phyloP scores from a whole-genome alignment of 345 rosid genomes.

The Arabis hirsuta region DNA sequence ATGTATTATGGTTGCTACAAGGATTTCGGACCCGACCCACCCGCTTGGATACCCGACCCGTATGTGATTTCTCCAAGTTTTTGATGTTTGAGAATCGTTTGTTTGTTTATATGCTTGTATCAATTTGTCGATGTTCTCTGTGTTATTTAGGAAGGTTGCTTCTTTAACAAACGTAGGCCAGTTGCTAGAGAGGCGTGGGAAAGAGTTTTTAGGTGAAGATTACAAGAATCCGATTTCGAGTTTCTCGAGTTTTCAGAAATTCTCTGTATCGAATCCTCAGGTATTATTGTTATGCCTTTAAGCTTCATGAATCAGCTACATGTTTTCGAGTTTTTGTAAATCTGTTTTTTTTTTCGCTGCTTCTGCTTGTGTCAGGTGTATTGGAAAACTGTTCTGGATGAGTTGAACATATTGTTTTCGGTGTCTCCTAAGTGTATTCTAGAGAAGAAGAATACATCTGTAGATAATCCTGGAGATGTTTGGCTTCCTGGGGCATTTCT shows the following conservation, averaged over 20 bases:
- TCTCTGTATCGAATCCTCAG: slow-evolving; percentile 88
- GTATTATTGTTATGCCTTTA: slow-evolving; percentile 39
- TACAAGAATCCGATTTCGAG: slow-evolving; percentile 80
- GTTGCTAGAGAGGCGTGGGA: slow-evolving; percentile 71
- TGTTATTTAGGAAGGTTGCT: slow-evolving; percentile 61
- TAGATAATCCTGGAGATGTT: slow-evolving; percentile 69
- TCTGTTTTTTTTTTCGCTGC: slow-evolving; percentile 6
- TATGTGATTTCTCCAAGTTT: slow-evolving; percentile 34
- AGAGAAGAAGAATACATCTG: slow-evolving; percentile 47
- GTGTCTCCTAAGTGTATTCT: slow-evolving; percentile 70
- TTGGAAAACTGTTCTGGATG: slow-evolving; percentile 81
- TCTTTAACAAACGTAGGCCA: slow-evolving; percentile 67
- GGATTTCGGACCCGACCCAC: slow-evolving; percentile 84
- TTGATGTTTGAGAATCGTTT: too few relatives aligned
- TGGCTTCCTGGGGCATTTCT: slow-evolving; percentile 93
- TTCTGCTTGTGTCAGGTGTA: slow-evolving; percentile 58
- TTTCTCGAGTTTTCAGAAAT: slow-evolving; percentile 83
- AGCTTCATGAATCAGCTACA: not conserved
- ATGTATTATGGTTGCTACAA: slow-evolving; percentile 83
- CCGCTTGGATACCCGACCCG: slow-evolving; percentile 93
- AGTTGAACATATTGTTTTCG: slow-evolving; percentile 60
- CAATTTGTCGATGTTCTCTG: not conserved
- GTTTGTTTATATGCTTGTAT: not conserved
- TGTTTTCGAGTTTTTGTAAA: not conserved
- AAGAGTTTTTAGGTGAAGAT: slow-evolving; percentile 68